Evolutionary conservation across 2,329 filamentous ascomycete genomes (phyloP), one percentile per base, ranked within the genome.

Genomic region (Alternaria solani): DNA sequence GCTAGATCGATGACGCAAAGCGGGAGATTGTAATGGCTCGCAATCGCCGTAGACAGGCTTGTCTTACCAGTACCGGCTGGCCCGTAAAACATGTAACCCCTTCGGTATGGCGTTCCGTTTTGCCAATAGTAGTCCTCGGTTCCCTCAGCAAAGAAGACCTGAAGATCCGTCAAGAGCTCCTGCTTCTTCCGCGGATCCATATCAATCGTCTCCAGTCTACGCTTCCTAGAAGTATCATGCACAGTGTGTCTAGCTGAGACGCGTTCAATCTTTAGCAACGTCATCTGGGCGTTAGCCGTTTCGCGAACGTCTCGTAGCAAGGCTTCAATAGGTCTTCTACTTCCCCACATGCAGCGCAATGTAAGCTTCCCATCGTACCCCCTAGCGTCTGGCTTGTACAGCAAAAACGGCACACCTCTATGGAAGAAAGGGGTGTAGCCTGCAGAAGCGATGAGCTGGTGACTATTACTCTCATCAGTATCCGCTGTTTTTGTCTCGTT

Each of bases 21-120:
- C 20, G 63, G 54, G 11, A 69, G 53, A 61, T 62, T 49, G 48
- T 62, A 61, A 3, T 51, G 54, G 18, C 56, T 51, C 48, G 61
- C 57, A 43, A 65, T 54, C 8, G 52, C 51, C 9, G 55, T 41
- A 25, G 42, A 47, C 14, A 65, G 36, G 51, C 56, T 64, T 5
- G 63, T 57, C 26, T 62, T 62, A 42, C 60, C 51, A 51, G 63
- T 65, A 51, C 64, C 56, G 30, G 44, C 26, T 18, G 44, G 44
- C 9, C 44, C 26, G 6, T 47, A 23, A n/a, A 47, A 46, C 20
- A 69, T 36, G 49, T 67, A 67, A 12, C 64, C 63, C 58, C 56
- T 43, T 56, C 59, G 51, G 48, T 69, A 69, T 34, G 54, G 60
- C 41, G 62, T 46, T 34, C 59, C 51, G 11, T 47, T 47, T 30